A percentile compares a stretch with the other conserved stretches of the same genome.
Evolutionary conservation across 2,329 filamentous ascomycete species (phyloP).

Genomic region (Fusarium neocosmosporiellum): DNA sequence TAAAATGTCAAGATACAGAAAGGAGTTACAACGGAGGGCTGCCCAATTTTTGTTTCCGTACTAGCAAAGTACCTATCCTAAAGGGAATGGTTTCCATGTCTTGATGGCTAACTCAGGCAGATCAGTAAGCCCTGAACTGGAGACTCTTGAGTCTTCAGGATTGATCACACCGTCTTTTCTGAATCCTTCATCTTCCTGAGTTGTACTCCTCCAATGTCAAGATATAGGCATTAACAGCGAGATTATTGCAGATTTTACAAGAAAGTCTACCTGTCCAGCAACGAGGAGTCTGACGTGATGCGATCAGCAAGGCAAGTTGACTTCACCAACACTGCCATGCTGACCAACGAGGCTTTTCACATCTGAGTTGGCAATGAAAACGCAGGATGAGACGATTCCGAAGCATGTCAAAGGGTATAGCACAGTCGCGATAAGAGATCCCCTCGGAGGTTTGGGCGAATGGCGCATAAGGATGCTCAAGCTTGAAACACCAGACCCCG

Average conservation of each 20-base stretch:
- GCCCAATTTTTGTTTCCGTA: not conserved
- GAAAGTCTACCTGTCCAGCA: not conserved
- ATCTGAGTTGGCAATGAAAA: slow-evolving; percentile 19
- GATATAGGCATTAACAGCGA: not conserved
- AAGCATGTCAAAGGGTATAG: slow-evolving; percentile 17
- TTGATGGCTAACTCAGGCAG: not conserved
- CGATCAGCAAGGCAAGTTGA: slow-evolving; percentile 7
- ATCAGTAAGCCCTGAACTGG: not conserved
- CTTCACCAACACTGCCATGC: slow-evolving; percentile 10
- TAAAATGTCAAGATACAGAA: not conserved
- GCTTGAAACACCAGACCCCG: slow-evolving; percentile 33
- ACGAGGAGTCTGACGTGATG: slow-evolving; percentile 18
- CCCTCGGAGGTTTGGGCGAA: not conserved
- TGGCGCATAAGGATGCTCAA: slow-evolving; percentile 26
- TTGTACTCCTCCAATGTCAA: not conserved
- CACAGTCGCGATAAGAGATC: not conserved
- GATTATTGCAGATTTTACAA: not conserved
- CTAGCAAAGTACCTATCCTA: not conserved
- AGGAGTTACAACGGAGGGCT: not conserved
- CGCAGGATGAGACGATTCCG: slow-evolving; percentile 28
- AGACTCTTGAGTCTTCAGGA: not conserved
- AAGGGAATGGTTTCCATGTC: not conserved
- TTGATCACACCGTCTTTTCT: not conserved
- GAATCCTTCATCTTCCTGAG: not conserved
- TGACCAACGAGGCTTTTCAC: slow-evolving; percentile 19